Evolutionary conservation across 1,284 basidiomycete species (phyloP).

Genomic region (Chondrostereum purpureum): DNA sequence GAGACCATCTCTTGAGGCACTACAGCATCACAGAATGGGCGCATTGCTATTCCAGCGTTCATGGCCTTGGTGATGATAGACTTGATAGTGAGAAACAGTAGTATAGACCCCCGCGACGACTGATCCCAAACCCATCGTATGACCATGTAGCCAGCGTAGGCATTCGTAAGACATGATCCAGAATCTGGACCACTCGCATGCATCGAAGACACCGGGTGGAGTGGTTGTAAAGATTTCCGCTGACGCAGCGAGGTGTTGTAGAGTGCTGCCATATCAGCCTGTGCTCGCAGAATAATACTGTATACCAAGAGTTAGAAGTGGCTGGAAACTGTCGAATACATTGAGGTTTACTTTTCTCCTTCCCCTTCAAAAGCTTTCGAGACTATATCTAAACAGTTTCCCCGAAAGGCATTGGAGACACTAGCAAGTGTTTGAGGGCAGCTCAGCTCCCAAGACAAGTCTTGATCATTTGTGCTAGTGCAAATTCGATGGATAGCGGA

Average conservation of each 20-base stretch:
- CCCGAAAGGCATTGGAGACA: background rate
- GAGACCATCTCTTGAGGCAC: background rate
- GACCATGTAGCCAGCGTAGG: background rate
- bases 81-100: background rate
- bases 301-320: background rate
- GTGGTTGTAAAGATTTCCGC: background rate
- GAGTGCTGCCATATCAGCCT: background rate
- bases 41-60: background rate
- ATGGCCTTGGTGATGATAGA: background rate
- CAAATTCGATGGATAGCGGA: background rate
- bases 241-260: background rate
- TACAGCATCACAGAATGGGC: background rate
- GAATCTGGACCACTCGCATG: too few species aligned
- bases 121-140: background rate
- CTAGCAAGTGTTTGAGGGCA: background rate
- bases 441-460: background rate
- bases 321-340: background rate
- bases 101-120: background rate
- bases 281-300: background rate
- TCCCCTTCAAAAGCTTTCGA: background rate
- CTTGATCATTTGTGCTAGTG: background rate
- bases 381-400: background rate
- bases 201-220: too few species aligned
- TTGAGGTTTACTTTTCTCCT: background rate
- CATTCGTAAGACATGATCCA: background rate